Evolutionary conservation across 2,329 filamentous ascomycete genomes (phyloP), one percentile per base, ranked within the genome.

Genomic region (Alternaria panax): DNA sequence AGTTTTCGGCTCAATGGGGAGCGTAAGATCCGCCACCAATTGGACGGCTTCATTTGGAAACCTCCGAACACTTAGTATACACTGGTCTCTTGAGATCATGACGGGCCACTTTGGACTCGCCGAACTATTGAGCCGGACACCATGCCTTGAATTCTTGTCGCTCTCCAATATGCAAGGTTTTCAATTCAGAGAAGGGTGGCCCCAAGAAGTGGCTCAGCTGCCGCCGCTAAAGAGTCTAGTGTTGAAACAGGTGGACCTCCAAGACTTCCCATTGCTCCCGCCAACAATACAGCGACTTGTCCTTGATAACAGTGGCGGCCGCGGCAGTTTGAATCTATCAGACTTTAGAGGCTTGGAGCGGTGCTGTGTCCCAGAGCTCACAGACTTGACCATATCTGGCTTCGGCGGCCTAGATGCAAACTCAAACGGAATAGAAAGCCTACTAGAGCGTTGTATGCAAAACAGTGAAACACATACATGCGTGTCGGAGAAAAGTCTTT

Each of bases 21-120:
- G 5, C 22, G 12, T 14, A 24, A 22, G 28, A 27, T 12, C 51
- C 40, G 42, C n/a, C 25, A 45, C 46, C 18, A 42, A 63, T 7
- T 78, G 73, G 74, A 60, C 68, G 14, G 64, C 64, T 7, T 63
- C 72, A 5, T 66, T 73, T 25, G 65, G 67, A 2, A 60, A 66
- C 30, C 67, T 79, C 4, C 59, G 68, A 20, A 67, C 62, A 5
- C 55, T 78, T 5, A 59, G 48, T 7, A 36, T 77, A 18, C 45
- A 62, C 41, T 25, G 45, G 28, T 25, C 20, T 16, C 8, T 8
- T 28, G 7, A 22, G 16, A 6, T 36, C 20, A 34, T 20, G 30
- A 18, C 22, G 38, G 5, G 18, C 18, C 6, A 41, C 24, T 16
- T 59, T 47, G 3, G 24, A 5, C 47, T 67, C 16, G 24, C 40